Base-by-base conservation (phyloP, 305 asterid genomes). In the Fraxinus xanthoxyloides region DNA sequence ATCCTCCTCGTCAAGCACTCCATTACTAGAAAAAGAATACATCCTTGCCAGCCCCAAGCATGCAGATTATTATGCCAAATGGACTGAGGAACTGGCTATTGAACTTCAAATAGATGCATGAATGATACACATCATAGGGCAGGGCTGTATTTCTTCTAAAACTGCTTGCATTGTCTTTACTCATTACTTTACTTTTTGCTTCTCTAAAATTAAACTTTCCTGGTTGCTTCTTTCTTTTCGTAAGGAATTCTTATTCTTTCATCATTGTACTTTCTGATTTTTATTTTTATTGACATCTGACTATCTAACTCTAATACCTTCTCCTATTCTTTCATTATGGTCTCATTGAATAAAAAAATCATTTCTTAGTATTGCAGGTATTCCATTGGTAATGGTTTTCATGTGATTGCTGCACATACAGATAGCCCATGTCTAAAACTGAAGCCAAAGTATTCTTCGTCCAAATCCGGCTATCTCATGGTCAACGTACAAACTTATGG, bases 401-500 rank as follows among this genome's bases (percentile, higher is more conserved):
- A 95, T 83, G 91, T 93, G 79, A 94, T 95, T 84, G 99, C 98
- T 83, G 98, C 99, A 34, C 98, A 91, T 84, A 96, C 97, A 70
- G 98, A 96, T 86, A 96, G 99, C 89, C 99, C 99, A 36, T 96
- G 99, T 87, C 94, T 96, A 35, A 96, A 96, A 85, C 91, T 94
- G 89, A 96, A 96, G 91, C 99, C 99, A 81, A 92, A 90, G 83
- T 93, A 95, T 76, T 97, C 99, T 34, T 92, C 94, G 43, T 86
- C 92, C 82, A 93, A 90, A 89, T 91, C 97, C 79, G 98, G 98
- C 46, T 95, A 93, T 91, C 97, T 94, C 81, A 91, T 94, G 97
- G 94, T 95, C 89, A 93, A 90, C 72, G 98, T 95, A 82, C 97
- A 95, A 87, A 92, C 95, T 78, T 96, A 94, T 87, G 98, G 99